Evolutionary conservation across 2,329 filamentous ascomycete species (phyloP).

Genomic region (Nigrospora osmanthi): DNA sequence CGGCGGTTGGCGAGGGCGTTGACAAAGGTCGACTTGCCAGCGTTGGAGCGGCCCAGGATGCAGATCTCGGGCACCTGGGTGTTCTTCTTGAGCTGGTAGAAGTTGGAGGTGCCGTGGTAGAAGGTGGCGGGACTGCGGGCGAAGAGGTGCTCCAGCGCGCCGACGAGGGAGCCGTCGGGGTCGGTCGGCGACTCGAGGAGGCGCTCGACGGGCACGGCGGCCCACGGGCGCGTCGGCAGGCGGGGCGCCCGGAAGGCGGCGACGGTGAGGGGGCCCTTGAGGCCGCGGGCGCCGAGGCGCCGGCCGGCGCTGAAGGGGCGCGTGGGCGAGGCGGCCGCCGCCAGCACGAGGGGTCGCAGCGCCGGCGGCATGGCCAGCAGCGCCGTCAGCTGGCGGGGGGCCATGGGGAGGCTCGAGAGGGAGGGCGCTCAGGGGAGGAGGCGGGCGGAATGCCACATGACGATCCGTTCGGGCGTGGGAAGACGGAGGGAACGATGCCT

Average conservation of each 20-base stretch:
- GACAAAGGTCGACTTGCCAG: slow-evolving; percentile 82
- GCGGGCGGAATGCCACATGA: too few species aligned
- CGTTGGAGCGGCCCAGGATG: slow-evolving; percentile 80
- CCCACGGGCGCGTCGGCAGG: slow-evolving; percentile 10
- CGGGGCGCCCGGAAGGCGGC: slow-evolving; percentile 21
- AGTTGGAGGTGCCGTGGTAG: slow-evolving; percentile 18
- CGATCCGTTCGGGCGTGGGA: too few species aligned
- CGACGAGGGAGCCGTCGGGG: slow-evolving; percentile 12
- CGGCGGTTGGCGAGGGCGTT: slow-evolving; percentile 67
- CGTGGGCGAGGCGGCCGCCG: slow-evolving; percentile 3
- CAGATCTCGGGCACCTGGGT: slow-evolving; percentile 55
- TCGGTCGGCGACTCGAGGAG: slow-evolving; percentile 18
- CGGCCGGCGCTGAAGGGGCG: neutral
- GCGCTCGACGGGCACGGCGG: slow-evolving; percentile 18
- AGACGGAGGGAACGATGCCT: too few species aligned
- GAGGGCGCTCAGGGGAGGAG: too few species aligned
- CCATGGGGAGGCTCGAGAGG: slow-evolving; percentile 4
- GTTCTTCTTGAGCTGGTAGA: slow-evolving; percentile 43
- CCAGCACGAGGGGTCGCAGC: slow-evolving; percentile 14
- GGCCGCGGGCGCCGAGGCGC: slow-evolving; percentile 3
- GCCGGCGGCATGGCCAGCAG: slow-evolving; percentile 18
- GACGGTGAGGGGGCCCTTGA: slow-evolving; percentile 8
- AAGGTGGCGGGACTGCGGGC: slow-evolving; percentile 16
- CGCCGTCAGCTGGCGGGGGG: slow-evolving; percentile 10
- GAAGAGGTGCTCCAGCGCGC: slow-evolving; percentile 15